A percentile compares a stretch with the other conserved stretches of the same genome.
These are phyloP conservation scores for Echinosophora koreensis DNA, from an alignment of 306 rosid genomes.

Conservation along the genomic window DNA sequence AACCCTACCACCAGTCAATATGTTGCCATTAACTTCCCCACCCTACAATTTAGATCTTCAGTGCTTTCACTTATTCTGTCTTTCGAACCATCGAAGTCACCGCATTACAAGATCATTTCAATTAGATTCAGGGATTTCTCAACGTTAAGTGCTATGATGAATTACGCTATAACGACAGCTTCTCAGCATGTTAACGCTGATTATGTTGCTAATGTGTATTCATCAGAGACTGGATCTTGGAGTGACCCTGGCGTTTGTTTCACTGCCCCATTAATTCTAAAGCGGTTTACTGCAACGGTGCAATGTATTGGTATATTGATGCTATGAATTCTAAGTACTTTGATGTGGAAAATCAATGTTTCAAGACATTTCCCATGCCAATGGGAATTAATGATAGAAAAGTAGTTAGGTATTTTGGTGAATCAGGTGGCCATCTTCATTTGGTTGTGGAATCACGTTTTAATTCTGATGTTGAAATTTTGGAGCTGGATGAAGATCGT, in stretches of 20 bases:
- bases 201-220: neutral
- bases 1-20: conserved; percentile 31
- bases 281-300: conserved; percentile 24
- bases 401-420: conserved; percentile 17
- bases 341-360: conserved; percentile 4
- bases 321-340: conserved; percentile 4
- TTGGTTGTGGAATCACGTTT: neutral
- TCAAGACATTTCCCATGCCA: conserved; percentile 7
- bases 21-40: neutral
- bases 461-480: conserved; percentile 1
- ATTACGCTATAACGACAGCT: neutral
- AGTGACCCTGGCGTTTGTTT: conserved; percentile 4
- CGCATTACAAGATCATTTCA: conserved; percentile 12
- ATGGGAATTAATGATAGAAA: neutral
- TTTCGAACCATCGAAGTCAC: conserved; percentile 31
- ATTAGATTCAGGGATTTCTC: neutral
- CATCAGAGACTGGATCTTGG: conserved; percentile 24
- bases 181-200: neutral
- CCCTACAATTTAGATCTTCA: neutral
- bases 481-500: conserved; percentile 12
- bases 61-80: neutral
- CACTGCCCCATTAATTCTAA: neutral
- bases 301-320: neutral
- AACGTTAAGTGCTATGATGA: neutral
- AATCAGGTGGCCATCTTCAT: conserved; percentile 21